Evolutionary conservation across 768 basidiomycete species (phyloP).

Genomic region (Amanita thiersii): DNA sequence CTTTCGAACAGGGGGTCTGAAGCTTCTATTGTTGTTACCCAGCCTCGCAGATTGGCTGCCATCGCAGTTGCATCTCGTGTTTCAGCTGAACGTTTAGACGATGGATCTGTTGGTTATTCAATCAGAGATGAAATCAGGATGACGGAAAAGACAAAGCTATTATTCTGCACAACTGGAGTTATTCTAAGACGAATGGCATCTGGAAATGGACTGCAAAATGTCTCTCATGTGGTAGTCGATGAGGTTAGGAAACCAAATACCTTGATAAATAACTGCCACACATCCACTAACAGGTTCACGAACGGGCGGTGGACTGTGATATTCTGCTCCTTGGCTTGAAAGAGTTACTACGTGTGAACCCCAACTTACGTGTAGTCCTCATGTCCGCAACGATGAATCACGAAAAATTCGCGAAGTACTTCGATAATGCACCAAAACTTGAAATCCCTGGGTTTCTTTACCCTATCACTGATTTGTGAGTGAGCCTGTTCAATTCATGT

Average conservation of each 20-base stretch:
- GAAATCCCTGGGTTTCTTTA: constrained; percentile 78
- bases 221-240: constrained; percentile 86
- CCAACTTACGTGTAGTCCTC: constrained; percentile 68
- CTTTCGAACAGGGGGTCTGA: constrained; percentile 46
- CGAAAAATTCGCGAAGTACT: constrained; percentile 76
- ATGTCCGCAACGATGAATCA: constrained; percentile 98
- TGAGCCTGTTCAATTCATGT: constrained; percentile 2
- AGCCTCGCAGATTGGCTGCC: constrained; percentile 84
- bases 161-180: constrained; percentile 96
- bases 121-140: constrained; percentile 83
- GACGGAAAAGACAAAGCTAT: constrained; percentile 55
- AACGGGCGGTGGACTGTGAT: constrained; percentile 87
- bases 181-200: constrained; percentile 69
- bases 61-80: constrained; percentile 86
- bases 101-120: constrained; percentile 79
- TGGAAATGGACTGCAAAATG: constrained; percentile 59
- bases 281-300: constrained; percentile 58
- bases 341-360: constrained; percentile 59
- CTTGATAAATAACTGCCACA: not conserved
- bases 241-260: constrained; percentile 44
- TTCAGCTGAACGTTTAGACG: constrained; percentile 68
- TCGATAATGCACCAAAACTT: constrained; percentile 70
- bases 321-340: constrained; percentile 80
- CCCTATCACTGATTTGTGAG: constrained; percentile 70
- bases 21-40: constrained; percentile 78